These are phyloP conservation scores for Zygosaccharomyces pseudorouxii DNA, from an alignment of 805 yeast species.

Conservation along the genomic window DNA sequence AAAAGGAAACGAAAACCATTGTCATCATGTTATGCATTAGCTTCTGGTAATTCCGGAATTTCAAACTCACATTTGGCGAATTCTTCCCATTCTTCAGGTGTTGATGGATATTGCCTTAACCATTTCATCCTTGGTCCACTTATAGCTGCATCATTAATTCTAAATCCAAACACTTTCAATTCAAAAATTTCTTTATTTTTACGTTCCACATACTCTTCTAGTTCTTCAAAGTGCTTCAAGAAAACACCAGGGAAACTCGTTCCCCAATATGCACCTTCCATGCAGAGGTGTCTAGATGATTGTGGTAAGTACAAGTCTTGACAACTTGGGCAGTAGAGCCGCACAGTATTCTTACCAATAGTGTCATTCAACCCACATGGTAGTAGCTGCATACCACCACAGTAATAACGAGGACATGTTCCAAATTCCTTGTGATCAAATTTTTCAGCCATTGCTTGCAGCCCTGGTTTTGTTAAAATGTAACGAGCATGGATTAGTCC, in stretches of 20 bases:
- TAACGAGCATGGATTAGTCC: constrained; percentile 93
- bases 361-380: constrained; percentile 91
- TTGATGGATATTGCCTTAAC: constrained; percentile 75
- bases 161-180: constrained; percentile 83
- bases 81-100: constrained; percentile 57
- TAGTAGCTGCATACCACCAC: constrained; percentile 83
- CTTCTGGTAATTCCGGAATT: constrained; percentile 38
- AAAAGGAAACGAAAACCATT: neutral
- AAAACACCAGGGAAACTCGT: constrained; percentile 92
- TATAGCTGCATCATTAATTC: constrained; percentile 63
- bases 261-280: constrained; percentile 97
- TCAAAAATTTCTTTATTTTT: constrained; percentile 53
- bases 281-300: constrained; percentile 76
- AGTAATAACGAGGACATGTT: constrained; percentile 80
- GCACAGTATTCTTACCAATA: constrained; percentile 86
- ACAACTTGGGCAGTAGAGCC: constrained; percentile 93
- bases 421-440: constrained; percentile 89
- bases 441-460: constrained; percentile 89
- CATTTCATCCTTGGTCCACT: constrained; percentile 96
- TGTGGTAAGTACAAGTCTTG: constrained; percentile 85
- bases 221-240: constrained; percentile 85
- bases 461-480: constrained; percentile 82
- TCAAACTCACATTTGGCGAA: constrained; percentile 59
- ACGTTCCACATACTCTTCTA: constrained; percentile 67
- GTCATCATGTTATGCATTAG: constrained; percentile 5